Evolutionary conservation across 441 rosid genomes (phyloP).

Genomic region (Brassica hybrid): DNA sequence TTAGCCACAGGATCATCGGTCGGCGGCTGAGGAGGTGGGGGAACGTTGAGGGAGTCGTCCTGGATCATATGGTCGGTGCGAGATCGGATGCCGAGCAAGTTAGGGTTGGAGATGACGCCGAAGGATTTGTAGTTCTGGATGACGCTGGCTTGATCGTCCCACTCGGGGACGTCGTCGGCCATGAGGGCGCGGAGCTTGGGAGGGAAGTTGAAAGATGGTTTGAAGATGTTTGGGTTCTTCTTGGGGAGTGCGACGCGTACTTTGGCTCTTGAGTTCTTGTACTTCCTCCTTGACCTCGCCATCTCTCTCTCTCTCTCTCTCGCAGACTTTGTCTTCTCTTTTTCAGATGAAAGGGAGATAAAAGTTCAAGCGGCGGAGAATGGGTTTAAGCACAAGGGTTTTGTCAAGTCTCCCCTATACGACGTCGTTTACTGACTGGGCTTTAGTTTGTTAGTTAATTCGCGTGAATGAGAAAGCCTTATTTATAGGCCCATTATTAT

Average conservation of each 20-base stretch:
- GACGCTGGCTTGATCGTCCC: conserved; percentile 89
- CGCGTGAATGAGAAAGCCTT: neutral
- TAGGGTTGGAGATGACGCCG: conserved; percentile 89
- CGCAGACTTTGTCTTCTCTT: neutral
- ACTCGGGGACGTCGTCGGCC: conserved; percentile 53
- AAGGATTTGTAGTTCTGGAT: conserved; percentile 84
- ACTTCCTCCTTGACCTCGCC: conserved; percentile 85
- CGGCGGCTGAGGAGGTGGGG: conserved; percentile 50
- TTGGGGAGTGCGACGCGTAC: conserved; percentile 75
- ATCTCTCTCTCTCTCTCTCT: conserved; percentile 34
- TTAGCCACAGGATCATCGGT: conserved; percentile 46
- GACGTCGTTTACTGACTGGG: neutral
- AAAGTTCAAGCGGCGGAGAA: neutral
- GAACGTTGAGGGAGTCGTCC: conserved; percentile 70
- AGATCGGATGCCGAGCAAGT: conserved; percentile 70
- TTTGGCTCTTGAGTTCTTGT: conserved; percentile 69
- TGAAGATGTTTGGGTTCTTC: conserved; percentile 67
- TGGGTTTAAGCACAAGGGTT: neutral
- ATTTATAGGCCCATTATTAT: neutral
- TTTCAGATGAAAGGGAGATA: neutral
- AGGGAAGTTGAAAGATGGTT: conserved; percentile 70
- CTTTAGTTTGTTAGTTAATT: neutral
- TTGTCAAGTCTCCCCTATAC: neutral
- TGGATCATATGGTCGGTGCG: conserved; percentile 76
- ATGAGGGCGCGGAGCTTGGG: conserved; percentile 75